A percentile compares a stretch with the other conserved stretches of the same genome.
Evolutionary conservation across 2,329 filamentous ascomycete species (phyloP).

Genomic region (Cercospora sp.): DNA sequence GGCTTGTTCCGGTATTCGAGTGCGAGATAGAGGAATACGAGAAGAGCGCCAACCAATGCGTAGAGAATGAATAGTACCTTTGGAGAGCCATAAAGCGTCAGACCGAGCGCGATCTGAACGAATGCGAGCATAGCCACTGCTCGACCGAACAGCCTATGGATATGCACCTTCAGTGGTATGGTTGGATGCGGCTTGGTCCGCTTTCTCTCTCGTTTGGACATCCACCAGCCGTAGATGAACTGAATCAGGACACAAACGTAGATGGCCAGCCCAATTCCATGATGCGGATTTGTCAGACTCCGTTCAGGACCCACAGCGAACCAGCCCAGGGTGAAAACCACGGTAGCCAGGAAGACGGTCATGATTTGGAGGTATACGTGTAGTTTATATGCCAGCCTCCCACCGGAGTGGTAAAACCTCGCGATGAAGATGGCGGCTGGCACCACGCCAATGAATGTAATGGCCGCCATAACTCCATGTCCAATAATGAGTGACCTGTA

Average conservation of each 20-base stretch:
- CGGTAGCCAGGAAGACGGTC: slow-evolving; percentile 66
- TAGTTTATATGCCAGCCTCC: slow-evolving; percentile 61
- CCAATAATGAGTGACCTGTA: slow-evolving; percentile 71
- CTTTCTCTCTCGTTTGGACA: slow-evolving; percentile 53
- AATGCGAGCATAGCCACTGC: slow-evolving; percentile 77
- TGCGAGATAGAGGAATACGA: slow-evolving; percentile 76
- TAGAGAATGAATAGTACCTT: slow-evolving; percentile 82
- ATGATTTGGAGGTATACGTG: slow-evolving; percentile 75
- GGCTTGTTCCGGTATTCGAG: slow-evolving; percentile 59
- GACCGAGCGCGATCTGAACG: slow-evolving; percentile 80
- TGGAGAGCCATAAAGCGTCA: slow-evolving; percentile 91
- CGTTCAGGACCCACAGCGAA: slow-evolving; percentile 73
- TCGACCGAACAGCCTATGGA: slow-evolving; percentile 88
- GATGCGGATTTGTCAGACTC: slow-evolving; percentile 77
- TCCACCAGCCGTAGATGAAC: slow-evolving; percentile 66
- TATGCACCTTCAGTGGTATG: slow-evolving; percentile 54
- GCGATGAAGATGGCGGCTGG: slow-evolving; percentile 72
- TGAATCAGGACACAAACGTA: slow-evolving; percentile 73
- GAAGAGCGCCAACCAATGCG: slow-evolving; percentile 70
- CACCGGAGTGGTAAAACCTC: slow-evolving; percentile 63
- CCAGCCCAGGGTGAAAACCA: slow-evolving; percentile 72
- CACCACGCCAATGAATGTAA: slow-evolving; percentile 73
- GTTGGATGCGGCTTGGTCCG: slow-evolving; percentile 53
- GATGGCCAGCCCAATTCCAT: slow-evolving; percentile 78
- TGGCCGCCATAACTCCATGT: slow-evolving; percentile 69